Evolutionary conservation across 768 basidiomycete genomes (phyloP), one percentile per base, ranked within the genome.

Genomic region (Grammothele lineata): DNA sequence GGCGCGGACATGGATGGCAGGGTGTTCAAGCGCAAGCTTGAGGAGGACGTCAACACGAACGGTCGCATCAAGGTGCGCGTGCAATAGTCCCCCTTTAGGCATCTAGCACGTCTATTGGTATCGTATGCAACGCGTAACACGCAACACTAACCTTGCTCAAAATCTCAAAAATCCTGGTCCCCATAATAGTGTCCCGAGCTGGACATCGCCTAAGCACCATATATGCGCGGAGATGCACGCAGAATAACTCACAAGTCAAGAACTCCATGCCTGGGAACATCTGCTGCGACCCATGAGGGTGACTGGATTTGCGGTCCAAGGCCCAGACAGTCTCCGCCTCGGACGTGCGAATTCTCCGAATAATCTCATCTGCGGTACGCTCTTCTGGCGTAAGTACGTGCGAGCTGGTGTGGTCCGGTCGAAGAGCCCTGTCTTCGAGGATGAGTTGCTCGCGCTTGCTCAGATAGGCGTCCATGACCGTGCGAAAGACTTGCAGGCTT

Each of bases 231-330:
- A 22, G 5, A 5, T 15, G 9, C 4, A 4, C 37, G 30, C 11
- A 25, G 33, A 2, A 18, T n/a, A 8, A 50, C 63, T 33, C 48
- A 81, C 84, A 83, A 34, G 81, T 87, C 53, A 87, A 64, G 56
- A 87, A 89, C 54, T 80, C 83, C 84, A 87, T 87, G 35, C 87
- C 87, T 18, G 85, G 85, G 53, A 85, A 88, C 1, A 81, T 70
- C 55, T 87, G 78, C 4, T 73, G 76, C 37, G 80, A 68, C 4
- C 71, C 71, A 14, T 74, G 32, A 19, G 27, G 26, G 26, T 46
- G 39, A 3, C 37, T 24, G 15, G 43, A 21, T 14, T 42, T 42
- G 7, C 77, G 68, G 19, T 81, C 75, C 37, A 64, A 64, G 30
- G 57, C 70, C 87, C 86, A 88, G n/a, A 87, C 67, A 0, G 73